Percentiles rank a stretch among this genome's conserved stretches.
Conservation (phyloP, 305 asterid genomes). For the Withania somnifera region DNA sequence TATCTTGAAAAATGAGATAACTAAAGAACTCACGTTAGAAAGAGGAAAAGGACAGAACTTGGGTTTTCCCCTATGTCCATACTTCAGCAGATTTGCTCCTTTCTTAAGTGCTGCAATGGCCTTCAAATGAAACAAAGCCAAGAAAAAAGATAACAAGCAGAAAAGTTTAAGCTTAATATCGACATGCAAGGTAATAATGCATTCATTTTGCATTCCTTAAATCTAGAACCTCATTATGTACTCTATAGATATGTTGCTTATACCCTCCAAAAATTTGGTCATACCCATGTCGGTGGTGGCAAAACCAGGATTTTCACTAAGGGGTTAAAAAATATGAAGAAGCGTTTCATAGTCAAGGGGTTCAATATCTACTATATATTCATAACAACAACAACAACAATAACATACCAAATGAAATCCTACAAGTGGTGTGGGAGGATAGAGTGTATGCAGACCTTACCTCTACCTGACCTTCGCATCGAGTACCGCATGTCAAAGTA, state of each 20-base stretch:
- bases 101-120: slow-evolving; percentile 83
- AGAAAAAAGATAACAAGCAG: neutral
- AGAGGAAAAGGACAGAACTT: slow-evolving; percentile 91
- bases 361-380: neutral
- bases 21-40: slow-evolving; percentile 45
- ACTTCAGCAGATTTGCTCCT: slow-evolving; percentile 84
- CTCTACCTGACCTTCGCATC: no score
- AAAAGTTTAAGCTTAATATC: neutral
- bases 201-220: neutral
- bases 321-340: neutral
- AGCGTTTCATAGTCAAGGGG: no score
- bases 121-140: slow-evolving; percentile 21
- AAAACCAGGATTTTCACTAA: neutral
- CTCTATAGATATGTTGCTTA: neutral
- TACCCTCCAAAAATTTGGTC: neutral
- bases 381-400: no score
- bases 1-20: neutral
- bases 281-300: neutral
- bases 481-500: no score
- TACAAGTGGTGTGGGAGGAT: no score
- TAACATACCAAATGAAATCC: no score
- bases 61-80: slow-evolving; percentile 92
- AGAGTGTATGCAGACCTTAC: no score
- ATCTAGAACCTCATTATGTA: neutral
- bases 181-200: neutral